phyloP scores from a whole-genome alignment of 371 early-diverging fungal species.

The Mortierella sp. region DNA sequence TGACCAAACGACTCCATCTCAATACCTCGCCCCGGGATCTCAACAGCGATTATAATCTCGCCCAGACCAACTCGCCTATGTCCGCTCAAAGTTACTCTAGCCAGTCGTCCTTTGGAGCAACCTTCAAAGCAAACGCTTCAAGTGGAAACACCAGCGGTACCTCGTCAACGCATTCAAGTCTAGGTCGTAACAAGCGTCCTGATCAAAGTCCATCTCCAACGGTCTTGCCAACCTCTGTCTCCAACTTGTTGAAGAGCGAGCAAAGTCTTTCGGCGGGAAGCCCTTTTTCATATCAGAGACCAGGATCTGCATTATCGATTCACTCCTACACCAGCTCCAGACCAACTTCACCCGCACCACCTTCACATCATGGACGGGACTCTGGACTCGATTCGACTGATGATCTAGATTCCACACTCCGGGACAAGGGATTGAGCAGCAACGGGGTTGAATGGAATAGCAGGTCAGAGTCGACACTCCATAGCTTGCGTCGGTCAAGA shows the following conservation, averaged over 20 bases:
- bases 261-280: conserved; percentile 12
- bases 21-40: conserved; percentile 32
- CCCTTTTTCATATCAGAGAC: conserved; percentile 35
- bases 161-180: conserved; percentile 46
- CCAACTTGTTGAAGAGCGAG: conserved; percentile 16
- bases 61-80: conserved; percentile 28
- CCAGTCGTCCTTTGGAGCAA: conserved; percentile 32
- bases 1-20: conserved; percentile 9
- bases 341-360: conserved; percentile 30
- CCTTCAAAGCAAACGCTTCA: conserved; percentile 20
- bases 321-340: conserved; percentile 53
- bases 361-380: conserved; percentile 16
- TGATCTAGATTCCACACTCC: conserved; percentile 1
- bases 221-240: background rate
- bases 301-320: conserved; percentile 47
- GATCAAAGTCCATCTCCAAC: conserved; percentile 21
- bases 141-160: conserved; percentile 52
- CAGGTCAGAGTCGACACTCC: conserved; percentile 23
- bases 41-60: conserved; percentile 12
- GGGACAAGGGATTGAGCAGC: conserved; percentile 3
- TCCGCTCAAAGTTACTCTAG: conserved; percentile 44
- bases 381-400: conserved; percentile 3
- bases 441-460: background rate
- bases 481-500: conserved; percentile 23
- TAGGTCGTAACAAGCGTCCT: conserved; percentile 40